These are phyloP conservation scores for Thraustotheca clavata DNA, from an alignment of 352 stramenopile genomes.

Conservation along the genomic window DNA sequence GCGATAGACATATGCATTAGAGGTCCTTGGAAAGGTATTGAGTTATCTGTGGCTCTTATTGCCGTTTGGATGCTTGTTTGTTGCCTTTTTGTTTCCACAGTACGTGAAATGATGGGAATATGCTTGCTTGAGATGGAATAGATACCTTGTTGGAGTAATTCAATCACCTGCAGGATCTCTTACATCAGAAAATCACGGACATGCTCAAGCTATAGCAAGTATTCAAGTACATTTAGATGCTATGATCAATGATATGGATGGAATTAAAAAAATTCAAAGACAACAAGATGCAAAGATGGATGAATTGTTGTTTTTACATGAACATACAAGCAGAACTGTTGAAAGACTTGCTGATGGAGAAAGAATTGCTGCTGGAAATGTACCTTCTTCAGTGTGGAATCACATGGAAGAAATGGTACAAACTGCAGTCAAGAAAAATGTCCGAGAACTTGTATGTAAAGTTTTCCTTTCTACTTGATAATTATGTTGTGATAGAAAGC, in stretches of 20 bases:
- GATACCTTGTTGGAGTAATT: constrained; percentile 13
- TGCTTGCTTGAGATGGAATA: neutral
- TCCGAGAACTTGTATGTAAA: constrained; percentile 6
- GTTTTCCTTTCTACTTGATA: neutral
- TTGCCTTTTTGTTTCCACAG: constrained; percentile 8
- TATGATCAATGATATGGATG: constrained; percentile 20
- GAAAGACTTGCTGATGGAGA: neutral
- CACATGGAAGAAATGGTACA: constrained; percentile 13
- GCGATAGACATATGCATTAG: neutral
- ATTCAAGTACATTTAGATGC: constrained; percentile 19
- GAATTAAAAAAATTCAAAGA: constrained; percentile 9
- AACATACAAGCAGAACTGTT: constrained; percentile 3
- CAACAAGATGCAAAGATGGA: constrained; percentile 9
- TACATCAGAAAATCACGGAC: neutral
- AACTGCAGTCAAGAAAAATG: constrained; percentile 5
- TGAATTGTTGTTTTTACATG: constrained; percentile 8
- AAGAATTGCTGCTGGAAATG: neutral
- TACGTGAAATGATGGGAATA: neutral
- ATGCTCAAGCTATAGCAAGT: neutral
- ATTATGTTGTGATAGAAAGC: constrained; percentile 1
- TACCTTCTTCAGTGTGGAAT: neutral
- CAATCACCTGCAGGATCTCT: constrained; percentile 8
- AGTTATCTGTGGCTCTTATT: constrained; percentile 13
- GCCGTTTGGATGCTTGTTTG: constrained; percentile 7
- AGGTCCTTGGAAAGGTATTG: neutral